A percentile compares a stretch with the other conserved stretches of the same genome.
Evolutionary conservation across 2,329 filamentous ascomycete genomes (phyloP).

Genomic region (Colletotrichum navitas): DNA sequence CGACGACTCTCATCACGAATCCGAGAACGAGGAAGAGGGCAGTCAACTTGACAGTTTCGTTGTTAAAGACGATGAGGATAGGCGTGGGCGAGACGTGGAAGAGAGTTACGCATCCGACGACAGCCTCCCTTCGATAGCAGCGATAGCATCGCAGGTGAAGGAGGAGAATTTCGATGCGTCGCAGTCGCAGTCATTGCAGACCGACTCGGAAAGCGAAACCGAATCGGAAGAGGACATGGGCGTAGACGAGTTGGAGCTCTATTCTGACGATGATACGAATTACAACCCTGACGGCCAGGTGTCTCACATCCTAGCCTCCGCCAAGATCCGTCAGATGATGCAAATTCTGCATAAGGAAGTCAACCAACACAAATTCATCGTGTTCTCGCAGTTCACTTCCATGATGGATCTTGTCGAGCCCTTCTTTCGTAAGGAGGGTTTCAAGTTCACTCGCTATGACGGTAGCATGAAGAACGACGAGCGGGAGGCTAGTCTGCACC

Average conservation of each 20-base stretch:
- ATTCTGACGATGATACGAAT: constrained; percentile 55
- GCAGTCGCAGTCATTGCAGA: constrained; percentile 19
- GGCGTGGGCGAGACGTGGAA: constrained; percentile 49
- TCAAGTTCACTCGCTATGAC: constrained; percentile 91
- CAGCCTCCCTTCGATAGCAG: constrained; percentile 54
- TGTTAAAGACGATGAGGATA: constrained; percentile 62
- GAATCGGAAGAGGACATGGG: constrained; percentile 56
- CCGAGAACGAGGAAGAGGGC: constrained; percentile 66
- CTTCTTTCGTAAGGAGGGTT: constrained; percentile 80
- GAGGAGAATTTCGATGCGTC: constrained; percentile 45
- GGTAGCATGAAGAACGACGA: constrained; percentile 94
- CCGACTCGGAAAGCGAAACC: constrained; percentile 42
- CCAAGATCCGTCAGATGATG: constrained; percentile 91
- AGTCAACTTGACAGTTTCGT: constrained; percentile 69
- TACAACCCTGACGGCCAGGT: constrained; percentile 54
- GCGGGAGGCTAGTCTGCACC: constrained; percentile 86
- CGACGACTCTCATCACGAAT: constrained; percentile 73
- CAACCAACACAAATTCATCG: constrained; percentile 91
- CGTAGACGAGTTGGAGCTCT: constrained; percentile 57
- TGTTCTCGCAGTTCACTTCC: constrained; percentile 98
- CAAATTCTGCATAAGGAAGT: constrained; percentile 84
- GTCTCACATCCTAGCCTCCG: constrained; percentile 75
- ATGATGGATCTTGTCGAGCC: constrained; percentile 98
- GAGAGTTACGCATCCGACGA: constrained; percentile 50
- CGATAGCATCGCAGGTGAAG: constrained; percentile 51